A percentile compares a stretch with the other conserved stretches of the same genome.
Conservation (phyloP, 179 eudicot genomes). For the Gypsophila paniculata region DNA sequence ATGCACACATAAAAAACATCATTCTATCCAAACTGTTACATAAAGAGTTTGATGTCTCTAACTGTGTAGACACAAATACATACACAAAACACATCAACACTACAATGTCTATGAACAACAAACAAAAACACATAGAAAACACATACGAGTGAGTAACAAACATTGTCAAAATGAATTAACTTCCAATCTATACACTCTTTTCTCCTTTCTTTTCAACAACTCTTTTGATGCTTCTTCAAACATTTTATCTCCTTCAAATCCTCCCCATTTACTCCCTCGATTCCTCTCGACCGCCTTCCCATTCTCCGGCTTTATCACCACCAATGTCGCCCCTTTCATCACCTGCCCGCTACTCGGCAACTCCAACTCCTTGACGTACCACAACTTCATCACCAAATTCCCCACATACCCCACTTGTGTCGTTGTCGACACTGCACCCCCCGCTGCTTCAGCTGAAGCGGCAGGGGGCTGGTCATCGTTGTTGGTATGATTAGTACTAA, state of each 20-base stretch:
- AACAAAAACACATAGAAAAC: neutral
- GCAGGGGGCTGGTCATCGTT: neutral
- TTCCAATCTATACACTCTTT: slow-evolving; percentile 47
- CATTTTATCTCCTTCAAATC: slow-evolving; percentile 29
- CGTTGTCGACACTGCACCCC: neutral
- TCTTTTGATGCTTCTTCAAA: slow-evolving; percentile 51
- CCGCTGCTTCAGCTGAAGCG: neutral
- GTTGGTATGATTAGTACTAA: neutral
- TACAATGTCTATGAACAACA: slow-evolving; percentile 6
- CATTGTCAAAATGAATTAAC: slow-evolving; percentile 57
- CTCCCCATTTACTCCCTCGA: slow-evolving; percentile 19
- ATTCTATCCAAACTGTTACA: neutral
- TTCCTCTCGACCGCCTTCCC: slow-evolving; percentile 20
- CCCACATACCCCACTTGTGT: slow-evolving; percentile 46
- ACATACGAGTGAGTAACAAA: neutral
- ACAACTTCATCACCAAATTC: slow-evolving; percentile 56
- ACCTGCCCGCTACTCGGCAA: slow-evolving; percentile 42
- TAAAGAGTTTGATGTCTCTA: neutral
- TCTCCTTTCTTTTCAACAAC: slow-evolving; percentile 45
- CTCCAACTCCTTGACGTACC: slow-evolving; percentile 54
- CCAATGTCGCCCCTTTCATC: slow-evolving; percentile 64
- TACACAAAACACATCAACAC: neutral
- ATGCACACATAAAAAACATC: slow-evolving; percentile 7
- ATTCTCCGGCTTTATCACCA: slow-evolving; percentile 48
- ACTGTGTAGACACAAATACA: neutral